Conservation (phyloP, 257 asterid genomes). For the Gardenia jasminoides region DNA sequence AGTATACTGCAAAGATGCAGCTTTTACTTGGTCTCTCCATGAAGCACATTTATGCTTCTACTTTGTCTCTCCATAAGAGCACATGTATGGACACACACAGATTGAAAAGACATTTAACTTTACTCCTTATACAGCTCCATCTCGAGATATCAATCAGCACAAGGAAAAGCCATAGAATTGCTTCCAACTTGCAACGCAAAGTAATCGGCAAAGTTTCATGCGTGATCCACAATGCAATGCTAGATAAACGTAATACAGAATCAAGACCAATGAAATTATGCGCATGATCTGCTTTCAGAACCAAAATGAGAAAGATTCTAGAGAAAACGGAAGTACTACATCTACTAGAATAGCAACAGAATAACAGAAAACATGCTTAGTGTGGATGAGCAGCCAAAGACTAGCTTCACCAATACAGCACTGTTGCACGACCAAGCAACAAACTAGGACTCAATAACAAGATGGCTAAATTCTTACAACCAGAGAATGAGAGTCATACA, state of each 20-base stretch:
- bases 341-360: background rate
- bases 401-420: background rate
- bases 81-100: too few species aligned
- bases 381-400: background rate
- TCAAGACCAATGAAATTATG: background rate
- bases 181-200: background rate
- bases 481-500: background rate
- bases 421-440: background rate
- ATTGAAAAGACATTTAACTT: too few species aligned
- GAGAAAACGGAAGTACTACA: background rate
- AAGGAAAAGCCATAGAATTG: background rate
- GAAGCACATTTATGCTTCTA: too few species aligned
- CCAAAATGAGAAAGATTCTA: background rate
- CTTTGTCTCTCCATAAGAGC: too few species aligned
- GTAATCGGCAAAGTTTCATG: background rate
- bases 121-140: too few species aligned
- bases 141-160: too few species aligned
- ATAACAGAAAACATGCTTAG: background rate
- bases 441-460: background rate
- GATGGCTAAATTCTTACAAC: background rate
- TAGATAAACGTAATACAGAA: background rate
- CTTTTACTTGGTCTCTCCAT: too few species aligned
- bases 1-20: too few species aligned
- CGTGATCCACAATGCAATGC: background rate
- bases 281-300: background rate